A percentile compares a stretch with the other conserved stretches of the same genome.
Evolutionary conservation across 495 filamentous ascomycete species (phyloP).

Genomic region (Penicillium chermesinum): DNA sequence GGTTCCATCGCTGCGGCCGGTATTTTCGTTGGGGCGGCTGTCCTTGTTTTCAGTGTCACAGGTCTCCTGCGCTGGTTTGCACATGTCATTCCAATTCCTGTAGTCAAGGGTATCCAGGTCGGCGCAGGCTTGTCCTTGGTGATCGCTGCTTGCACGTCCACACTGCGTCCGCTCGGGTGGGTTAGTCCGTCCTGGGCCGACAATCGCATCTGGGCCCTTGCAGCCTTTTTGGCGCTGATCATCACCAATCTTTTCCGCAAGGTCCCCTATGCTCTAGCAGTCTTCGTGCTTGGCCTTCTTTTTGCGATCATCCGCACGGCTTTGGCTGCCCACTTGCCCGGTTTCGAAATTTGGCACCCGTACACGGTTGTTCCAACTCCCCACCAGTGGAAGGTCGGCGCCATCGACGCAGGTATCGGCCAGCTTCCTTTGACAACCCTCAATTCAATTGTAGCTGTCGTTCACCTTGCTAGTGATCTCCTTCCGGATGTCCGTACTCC

Average conservation of each 20-base stretch:
- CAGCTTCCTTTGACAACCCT: conserved; percentile 86
- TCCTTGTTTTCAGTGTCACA: conserved; percentile 72
- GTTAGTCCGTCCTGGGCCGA: conserved; percentile 56
- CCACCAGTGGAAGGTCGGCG: conserved; percentile 43
- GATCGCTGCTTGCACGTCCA: conserved; percentile 62
- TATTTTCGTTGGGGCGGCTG: conserved; percentile 62
- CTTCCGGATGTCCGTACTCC: conserved; percentile 63
- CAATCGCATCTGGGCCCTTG: conserved; percentile 67
- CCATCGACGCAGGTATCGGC: conserved; percentile 61
- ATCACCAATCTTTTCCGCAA: conserved; percentile 52
- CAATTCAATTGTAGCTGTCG: conserved; percentile 85
- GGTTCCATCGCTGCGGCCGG: conserved; percentile 74
- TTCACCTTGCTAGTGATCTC: conserved; percentile 67
- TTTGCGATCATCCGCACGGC: conserved; percentile 46
- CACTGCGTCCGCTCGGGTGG: conserved; percentile 58
- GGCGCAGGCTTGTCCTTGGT: conserved; percentile 79
- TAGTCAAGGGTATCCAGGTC: conserved; percentile 91
- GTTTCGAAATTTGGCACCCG: conserved; percentile 48
- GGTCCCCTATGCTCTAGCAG: conserved; percentile 69
- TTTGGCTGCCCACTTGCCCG: conserved; percentile 32
- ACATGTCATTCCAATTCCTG: conserved; percentile 68
- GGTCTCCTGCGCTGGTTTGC: conserved; percentile 67
- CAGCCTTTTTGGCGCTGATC: conserved; percentile 64
- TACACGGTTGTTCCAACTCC: conserved; percentile 39
- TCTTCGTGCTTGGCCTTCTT: conserved; percentile 61